Evolutionary conservation across 1,284 basidiomycete species (phyloP).

Genomic region (Moesziomyces parantarcticus): DNA sequence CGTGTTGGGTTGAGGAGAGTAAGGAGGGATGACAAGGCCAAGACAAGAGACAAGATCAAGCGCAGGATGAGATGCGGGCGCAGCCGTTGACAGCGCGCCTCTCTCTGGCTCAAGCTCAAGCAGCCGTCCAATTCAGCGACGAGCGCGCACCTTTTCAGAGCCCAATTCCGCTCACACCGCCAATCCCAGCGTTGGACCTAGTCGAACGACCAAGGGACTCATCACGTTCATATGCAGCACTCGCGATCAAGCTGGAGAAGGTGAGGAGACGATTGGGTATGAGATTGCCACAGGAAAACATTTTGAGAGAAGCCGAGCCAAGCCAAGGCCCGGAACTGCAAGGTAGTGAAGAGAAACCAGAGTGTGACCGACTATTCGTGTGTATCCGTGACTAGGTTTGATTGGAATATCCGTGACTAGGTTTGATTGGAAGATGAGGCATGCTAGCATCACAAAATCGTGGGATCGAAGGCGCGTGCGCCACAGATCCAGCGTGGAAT

Average conservation of each 20-base stretch:
- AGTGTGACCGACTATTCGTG: conserved; percentile 27
- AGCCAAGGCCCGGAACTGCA: conserved; percentile 1
- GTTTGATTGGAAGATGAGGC: conserved; percentile 1
- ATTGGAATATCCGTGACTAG: conserved; percentile 2
- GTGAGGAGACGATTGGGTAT: conserved; percentile 19
- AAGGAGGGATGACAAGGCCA: background rate
- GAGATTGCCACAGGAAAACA: conserved; percentile 26
- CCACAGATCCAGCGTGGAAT: conserved; percentile 4
- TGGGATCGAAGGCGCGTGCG: background rate
- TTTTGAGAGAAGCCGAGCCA: conserved; percentile 5
- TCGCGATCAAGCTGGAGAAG: background rate
- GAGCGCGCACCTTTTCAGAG: no score
- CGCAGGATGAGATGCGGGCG: background rate
- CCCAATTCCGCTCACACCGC: no score
- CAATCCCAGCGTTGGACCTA: no score
- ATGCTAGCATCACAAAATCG: conserved; percentile 3
- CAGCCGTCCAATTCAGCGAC: background rate
- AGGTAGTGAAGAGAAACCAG: conserved; percentile 1
- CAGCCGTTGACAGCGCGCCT: background rate
- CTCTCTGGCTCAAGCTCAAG: background rate
- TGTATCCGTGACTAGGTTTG: conserved; percentile 23
- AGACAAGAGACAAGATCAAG: background rate
- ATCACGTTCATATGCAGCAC: background rate
- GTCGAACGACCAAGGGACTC: no score
- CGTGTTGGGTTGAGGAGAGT: background rate